phyloP scores from a whole-genome alignment of 495 filamentous ascomycete species.

The Daldinia concentrica region DNA sequence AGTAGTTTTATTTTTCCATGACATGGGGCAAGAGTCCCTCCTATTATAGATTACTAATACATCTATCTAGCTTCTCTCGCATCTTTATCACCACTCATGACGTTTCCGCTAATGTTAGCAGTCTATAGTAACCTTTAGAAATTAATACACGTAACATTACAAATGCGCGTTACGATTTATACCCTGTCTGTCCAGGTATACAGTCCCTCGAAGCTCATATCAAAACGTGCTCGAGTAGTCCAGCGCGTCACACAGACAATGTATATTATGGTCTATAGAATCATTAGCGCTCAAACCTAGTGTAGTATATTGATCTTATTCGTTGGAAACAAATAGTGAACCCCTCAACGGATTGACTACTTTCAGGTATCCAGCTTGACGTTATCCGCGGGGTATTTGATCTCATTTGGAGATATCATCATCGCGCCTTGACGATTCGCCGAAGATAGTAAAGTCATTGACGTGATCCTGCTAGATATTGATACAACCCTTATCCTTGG shows the following conservation, averaged over 20 bases:
- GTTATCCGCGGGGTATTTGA: constrained; percentile 42
- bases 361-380: constrained; percentile 22
- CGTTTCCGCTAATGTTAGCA: neutral
- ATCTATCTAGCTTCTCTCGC: neutral
- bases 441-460: constrained; percentile 27
- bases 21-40: neutral
- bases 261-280: neutral
- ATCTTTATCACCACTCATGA: neutral
- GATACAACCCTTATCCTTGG: constrained; percentile 17
- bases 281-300: constrained; percentile 3
- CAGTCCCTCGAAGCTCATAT: neutral
- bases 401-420: constrained; percentile 35
- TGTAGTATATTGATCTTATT: constrained; percentile 4
- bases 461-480: constrained; percentile 31
- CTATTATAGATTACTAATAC: neutral
- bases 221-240: neutral
- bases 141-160: neutral
- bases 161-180: neutral
- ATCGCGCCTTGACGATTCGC: constrained; percentile 31
- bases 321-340: neutral
- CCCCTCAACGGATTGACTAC: constrained; percentile 14
- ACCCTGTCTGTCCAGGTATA: neutral
- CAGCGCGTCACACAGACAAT: neutral
- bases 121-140: neutral
- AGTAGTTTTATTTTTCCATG: neutral